Conservation (phyloP, 129 eudicot species). For the Oenanthe sinensis region DNA sequence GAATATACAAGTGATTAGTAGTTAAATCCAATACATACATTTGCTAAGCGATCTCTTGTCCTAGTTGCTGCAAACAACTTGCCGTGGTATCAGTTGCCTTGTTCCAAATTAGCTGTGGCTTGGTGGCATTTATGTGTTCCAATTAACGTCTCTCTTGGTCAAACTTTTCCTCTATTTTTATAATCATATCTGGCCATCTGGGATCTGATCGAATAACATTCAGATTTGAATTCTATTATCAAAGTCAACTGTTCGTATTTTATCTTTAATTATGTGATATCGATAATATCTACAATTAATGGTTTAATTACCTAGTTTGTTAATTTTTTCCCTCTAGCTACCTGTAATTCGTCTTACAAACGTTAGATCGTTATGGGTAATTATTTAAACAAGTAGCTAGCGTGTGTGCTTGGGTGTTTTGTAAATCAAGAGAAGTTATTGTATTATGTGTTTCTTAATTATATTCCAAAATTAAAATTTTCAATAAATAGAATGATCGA, state of each 20-base stretch:
- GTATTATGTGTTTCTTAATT: no score
- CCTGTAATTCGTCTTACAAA: background rate
- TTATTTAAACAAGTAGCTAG: no score
- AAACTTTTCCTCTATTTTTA: background rate
- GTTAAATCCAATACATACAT: constrained; percentile 6
- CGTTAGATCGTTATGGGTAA: background rate
- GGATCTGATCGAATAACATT: background rate
- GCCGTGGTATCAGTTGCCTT: constrained; percentile 7
- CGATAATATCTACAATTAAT: background rate
- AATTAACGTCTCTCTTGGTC: constrained; percentile 13
- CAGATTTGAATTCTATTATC: background rate
- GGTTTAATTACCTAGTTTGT: background rate
- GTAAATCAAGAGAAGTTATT: no score
- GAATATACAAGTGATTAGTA: background rate
- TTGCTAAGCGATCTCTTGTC: constrained; percentile 28
- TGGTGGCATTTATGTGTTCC: background rate
- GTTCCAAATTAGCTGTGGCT: background rate
- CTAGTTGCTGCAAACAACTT: constrained; percentile 9
- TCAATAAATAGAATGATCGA: no score
- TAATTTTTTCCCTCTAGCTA: background rate
- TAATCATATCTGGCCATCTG: background rate
- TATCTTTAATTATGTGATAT: background rate
- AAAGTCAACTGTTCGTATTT: background rate
- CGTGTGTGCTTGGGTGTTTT: no score
- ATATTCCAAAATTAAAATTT: no score